Base-by-base conservation (phyloP, 106 monocot genomes). In the Allium cepa region DNA sequence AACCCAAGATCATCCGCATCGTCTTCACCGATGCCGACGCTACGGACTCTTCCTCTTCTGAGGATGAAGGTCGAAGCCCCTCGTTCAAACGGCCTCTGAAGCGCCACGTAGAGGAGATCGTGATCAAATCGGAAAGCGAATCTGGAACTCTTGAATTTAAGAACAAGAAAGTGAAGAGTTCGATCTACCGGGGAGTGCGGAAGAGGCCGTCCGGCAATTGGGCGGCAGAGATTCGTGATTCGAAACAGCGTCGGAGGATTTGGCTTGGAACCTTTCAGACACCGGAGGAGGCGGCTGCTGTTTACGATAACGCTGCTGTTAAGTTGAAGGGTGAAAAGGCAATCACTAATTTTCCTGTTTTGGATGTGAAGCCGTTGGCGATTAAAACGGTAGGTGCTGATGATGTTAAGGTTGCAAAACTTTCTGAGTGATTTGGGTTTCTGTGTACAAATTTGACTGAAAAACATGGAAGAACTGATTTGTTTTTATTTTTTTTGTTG, bases 141-240 rank as follows among this genome's bases (percentile, higher is more conserved):
- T n/a, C 36, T 50, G 26, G 22, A 1, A 53, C 57, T 7, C 10
- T 10, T 10, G 60, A 61, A 7, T 16, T 4, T 0, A 17, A 17
- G 8, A 28, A 27, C 59, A 74, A 74, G 66, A 57, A 59, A 7
- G 5, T 36, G 36, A 36, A 36, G 36, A 36, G 36, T 36, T 36
- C 36, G 36, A 36, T 36, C 36, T 74, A 65, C 66, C 66, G 74
- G 17, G 74, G 74, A 3, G 74, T 74, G 53, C 74, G 74, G n/a
- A 57, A 36, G 53, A 66, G 84, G 60, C 69, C 69, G 22, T 77
- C 79, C 75, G 83, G 83, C 46, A 75, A 72, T 47, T 83, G 79
- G 79, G 79, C 79, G 72, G 83, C 83, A 13, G 84, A 84, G 69
- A 84, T 84, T 26, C 72, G 84, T 11, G 79, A 84, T 65, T 72